Base-by-base conservation (phyloP, 768 basidiomycete genomes). In the Suillus clintonianus region DNA sequence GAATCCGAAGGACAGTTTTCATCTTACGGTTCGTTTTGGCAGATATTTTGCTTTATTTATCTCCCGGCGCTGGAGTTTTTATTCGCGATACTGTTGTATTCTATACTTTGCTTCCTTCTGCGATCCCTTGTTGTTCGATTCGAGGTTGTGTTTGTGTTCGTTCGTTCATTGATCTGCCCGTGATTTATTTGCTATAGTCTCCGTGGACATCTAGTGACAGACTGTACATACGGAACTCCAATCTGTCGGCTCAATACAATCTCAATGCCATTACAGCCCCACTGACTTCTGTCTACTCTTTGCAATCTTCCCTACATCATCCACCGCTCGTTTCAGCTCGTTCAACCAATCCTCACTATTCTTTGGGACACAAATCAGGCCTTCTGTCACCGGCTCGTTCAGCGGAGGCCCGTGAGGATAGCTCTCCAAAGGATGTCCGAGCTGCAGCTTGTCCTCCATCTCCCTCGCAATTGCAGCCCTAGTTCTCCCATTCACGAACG, bases 401-500 rank as follows among this genome's bases (percentile, higher is more conserved):
- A 57, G 24, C 3, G 78, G 72, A 11, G 74, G 75, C 55, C 70
- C 39, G 37, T 71, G 58, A 10, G 83, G 74, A 37, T 27, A 39
- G 17, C 10, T 57, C 27, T 79, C 82, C 57, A 85, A 69, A 15
- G 85, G 85, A 72, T 84, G 86, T 56, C 76, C 71, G 15, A 87
- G 71, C 5, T 78, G 82, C 39, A 96, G 78, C 60, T 80, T 80
- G 62, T 80, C 81, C 74, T 95, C 92, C 83, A 97, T 90, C 78
- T 95, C 93, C 67, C 86, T 82, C 43, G 86, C 88, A 68, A 97
- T 89, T 53, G 74, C 82, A 39, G 83, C 83, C 43, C 94, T 81
- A 64, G 85, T 85, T 63, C 95, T 84, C 39, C 93, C 92, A 70
- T 95, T 94, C 45, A 97, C 95, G 71, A 95, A 97, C 6, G 94